A percentile compares a stretch with the other conserved stretches of the same genome.
Conservation (phyloP, 805 yeast species). For the Nakazawaea laoshanensis region DNA sequence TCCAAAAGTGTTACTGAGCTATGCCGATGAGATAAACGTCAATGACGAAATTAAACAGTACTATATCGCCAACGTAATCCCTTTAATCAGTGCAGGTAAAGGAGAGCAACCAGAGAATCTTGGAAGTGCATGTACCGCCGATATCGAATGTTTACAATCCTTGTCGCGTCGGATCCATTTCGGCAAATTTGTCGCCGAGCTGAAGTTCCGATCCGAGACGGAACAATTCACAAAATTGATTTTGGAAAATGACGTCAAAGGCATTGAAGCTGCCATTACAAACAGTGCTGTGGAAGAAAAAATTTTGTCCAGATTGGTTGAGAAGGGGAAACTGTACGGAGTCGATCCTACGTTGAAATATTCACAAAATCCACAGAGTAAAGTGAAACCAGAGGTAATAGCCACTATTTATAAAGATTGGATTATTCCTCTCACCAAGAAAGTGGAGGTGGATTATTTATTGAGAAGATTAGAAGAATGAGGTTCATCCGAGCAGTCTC, state of each 20-base stretch:
- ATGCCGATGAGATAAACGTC: slow-evolving; percentile 67
- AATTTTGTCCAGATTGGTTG: slow-evolving; percentile 68
- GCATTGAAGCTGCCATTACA: slow-evolving; percentile 76
- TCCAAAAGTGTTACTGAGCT: slow-evolving; percentile 71
- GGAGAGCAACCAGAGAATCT: slow-evolving; percentile 80
- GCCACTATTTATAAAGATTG: slow-evolving; percentile 79
- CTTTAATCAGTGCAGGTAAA: slow-evolving; percentile 52
- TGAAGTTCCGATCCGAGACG: slow-evolving; percentile 69
- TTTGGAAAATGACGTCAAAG: slow-evolving; percentile 51
- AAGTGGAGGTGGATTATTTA: slow-evolving; percentile 89
- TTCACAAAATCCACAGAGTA: slow-evolving; percentile 59
- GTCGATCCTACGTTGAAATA: slow-evolving; percentile 75
- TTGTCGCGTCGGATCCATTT: slow-evolving; percentile 90
- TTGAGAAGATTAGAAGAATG: slow-evolving; percentile 68
- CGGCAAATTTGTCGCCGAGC: slow-evolving; percentile 96
- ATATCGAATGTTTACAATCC: slow-evolving; percentile 82
- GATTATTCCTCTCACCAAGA: slow-evolving; percentile 90
- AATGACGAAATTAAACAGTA: slow-evolving; percentile 58
- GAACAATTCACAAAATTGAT: slow-evolving; percentile 61
- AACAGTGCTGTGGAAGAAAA: slow-evolving; percentile 80
- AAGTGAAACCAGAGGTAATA: slow-evolving; percentile 74
- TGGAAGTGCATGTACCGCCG: slow-evolving; percentile 81
- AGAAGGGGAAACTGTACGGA: slow-evolving; percentile 82
- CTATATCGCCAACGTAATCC: slow-evolving; percentile 71
- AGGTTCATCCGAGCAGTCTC: slow-evolving; percentile 41